These are phyloP conservation scores for Endocalyx cinctus DNA, from an alignment of 2,329 filamentous ascomycete species.

Conservation along the genomic window DNA sequence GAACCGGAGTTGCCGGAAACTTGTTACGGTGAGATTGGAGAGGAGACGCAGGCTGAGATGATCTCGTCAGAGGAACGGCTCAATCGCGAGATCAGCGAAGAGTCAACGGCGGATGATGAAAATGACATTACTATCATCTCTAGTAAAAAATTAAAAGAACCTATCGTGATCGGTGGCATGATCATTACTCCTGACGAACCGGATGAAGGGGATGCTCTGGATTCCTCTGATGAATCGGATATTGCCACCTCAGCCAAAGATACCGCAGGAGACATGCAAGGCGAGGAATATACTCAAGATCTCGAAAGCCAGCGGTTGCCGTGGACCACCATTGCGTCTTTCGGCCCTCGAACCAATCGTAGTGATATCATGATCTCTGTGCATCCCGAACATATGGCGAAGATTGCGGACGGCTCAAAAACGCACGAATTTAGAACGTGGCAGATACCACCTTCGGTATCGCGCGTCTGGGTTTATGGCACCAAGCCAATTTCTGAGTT, in stretches of 20 bases:
- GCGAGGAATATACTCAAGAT: conserved; percentile 21
- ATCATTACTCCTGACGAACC: background rate
- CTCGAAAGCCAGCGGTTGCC: conserved; percentile 29
- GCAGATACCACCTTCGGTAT: conserved; percentile 49
- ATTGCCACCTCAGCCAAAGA: conserved; percentile 10
- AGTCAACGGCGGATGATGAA: conserved; percentile 1
- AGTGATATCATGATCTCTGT: conserved; percentile 44
- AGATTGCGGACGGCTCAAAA: conserved; percentile 45
- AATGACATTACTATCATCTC: too few relatives aligned
- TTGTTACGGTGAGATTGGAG: conserved; percentile 12
- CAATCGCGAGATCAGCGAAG: conserved; percentile 6
- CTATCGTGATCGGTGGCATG: background rate
- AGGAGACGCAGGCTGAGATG: conserved; percentile 19
- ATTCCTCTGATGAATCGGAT: background rate
- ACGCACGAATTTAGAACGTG: conserved; percentile 54
- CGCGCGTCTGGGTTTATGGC: conserved; percentile 60
- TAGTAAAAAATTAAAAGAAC: too few relatives aligned
- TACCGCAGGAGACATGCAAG: conserved; percentile 10
- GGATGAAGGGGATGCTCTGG: background rate
- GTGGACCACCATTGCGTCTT: conserved; percentile 22
- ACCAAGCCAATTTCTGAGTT: conserved; percentile 43
- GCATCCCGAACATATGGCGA: conserved; percentile 51
- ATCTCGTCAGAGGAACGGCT: conserved; percentile 10
- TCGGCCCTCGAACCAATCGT: conserved; percentile 37
- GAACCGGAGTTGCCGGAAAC: conserved; percentile 11